Base-by-base conservation (phyloP, 495 filamentous ascomycete genomes). In the Massariosphaeria phaeospora region DNA sequence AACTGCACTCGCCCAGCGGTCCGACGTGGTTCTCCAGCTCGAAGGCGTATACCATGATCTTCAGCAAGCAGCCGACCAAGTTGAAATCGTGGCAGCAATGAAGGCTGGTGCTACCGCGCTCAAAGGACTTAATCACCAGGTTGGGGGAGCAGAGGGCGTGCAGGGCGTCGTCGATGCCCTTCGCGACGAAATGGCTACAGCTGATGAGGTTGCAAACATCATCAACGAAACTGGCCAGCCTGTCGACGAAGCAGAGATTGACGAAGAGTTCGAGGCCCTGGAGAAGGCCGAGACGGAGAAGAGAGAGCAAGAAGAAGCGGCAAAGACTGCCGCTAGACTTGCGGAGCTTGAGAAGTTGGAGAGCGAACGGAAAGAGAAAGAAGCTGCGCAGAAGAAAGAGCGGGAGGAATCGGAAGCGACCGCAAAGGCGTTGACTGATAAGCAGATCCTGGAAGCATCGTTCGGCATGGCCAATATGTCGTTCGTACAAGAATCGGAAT, bases 221-320 rank as follows among this genome's bases (percentile, higher is more conserved):
- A 80, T 95, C 53, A 80, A 81, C 21, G 86, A 90, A 62, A 72
- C 66, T 25, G 73, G 71, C 0, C 67, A 60, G 3, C 71, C 67
- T 12, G 72, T 90, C 46, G 90, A 95, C 65, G 93, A 96, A 66
- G 73, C 63, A 15, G 91, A 93, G 68, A 81, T 96, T 46, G 91
- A 96, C 51, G 88, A 90, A 35, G 93, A 96, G 74, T 75, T 96
- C 24, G 83, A 86, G 61, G 82, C 76, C 9, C 64, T 98, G 72
- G 81, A 94, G 70, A 74, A 67, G 31, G 80, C 80, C 57, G 82
- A 89, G 59, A 59, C 47, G 34, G 57, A 48, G 44, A 56, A 66
- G 61, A 42, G 57, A 36, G 46, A 57, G 56, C 39, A 42, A 18
- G 55, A 48, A 36, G 54, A 62, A 43, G 61, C 56, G 21, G 65